Evolutionary conservation across 2,329 filamentous ascomycete genomes (phyloP), one percentile per base, ranked within the genome.

Genomic region (Beauveria pseudobassiana): DNA sequence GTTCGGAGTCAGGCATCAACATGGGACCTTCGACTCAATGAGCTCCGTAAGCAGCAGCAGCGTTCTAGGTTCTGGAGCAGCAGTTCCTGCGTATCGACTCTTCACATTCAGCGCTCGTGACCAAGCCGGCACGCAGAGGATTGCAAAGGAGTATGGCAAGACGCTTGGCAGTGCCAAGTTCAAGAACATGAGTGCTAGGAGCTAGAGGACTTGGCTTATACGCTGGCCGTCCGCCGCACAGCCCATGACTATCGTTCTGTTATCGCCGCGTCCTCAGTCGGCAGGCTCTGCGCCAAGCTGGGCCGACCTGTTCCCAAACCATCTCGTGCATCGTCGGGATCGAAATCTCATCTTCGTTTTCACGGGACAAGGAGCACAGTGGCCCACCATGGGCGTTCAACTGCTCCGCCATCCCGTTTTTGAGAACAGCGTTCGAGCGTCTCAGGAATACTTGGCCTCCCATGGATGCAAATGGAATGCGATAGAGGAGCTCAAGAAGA

Each of bases 281-380:
- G 30, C 0, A 22, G 20, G 8, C 16, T 46, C 16, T 45, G 22
- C 5, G 24, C 24, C 24, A 26, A 49, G 24, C 24, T 49, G 14
- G 24, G 16, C 2, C 12, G 14, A 12, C 14, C 46, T 7, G 46
- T 28, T 18, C 12, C 53, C 3, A 46, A 57, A 14, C 26, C 26
- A 18, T 10, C 12, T 16, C 18, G 42, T 10, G 28, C 43, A 10
- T 45, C 45, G 18, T 43, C 34, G 22, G 16, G 16, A 42, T 43
- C 26, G 16, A 54, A 53, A 59, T 57, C 3, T 69, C 16, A 64
- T 53, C 1, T 67, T 65, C 7, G 67, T 74, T 0, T 74, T 74
- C 46, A 73, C 68, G 4, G 73, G 73, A 8, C 72, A 75, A 28
- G 73, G 73, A 5, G 71, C 72, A 0, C 73, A 75, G 51, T 74